Conservation (phyloP, 2,329 filamentous ascomycete genomes). For the Botrytis pseudocinerea region DNA sequence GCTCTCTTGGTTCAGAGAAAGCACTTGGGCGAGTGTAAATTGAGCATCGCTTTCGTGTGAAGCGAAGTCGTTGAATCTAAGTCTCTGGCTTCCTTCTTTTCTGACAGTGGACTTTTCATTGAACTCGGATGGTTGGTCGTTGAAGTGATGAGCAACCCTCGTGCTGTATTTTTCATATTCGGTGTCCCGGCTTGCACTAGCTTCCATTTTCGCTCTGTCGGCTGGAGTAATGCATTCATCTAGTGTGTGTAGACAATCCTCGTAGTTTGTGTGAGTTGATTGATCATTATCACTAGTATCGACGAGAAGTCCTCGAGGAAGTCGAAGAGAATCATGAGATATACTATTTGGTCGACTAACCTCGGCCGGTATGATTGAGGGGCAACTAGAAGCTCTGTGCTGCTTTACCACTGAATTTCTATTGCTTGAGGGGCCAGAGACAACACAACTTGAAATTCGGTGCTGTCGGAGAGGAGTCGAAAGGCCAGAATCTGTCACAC, state of each 20-base stretch:
- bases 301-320: not conserved
- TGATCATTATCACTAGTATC: slow-evolving; percentile 7
- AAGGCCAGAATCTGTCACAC: slow-evolving; percentile 1
- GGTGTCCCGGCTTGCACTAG: not conserved
- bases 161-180: slow-evolving; percentile 7
- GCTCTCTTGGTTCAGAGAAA: not conserved
- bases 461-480: slow-evolving; percentile 17
- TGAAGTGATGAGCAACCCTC: not conserved
- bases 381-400: slow-evolving; percentile 18
- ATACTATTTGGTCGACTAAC: not conserved
- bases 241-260: slow-evolving; percentile 15
- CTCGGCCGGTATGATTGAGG: not conserved
- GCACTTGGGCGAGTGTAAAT: not conserved
- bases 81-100: not conserved
- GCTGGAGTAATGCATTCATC: slow-evolving; percentile 17
- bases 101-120: not conserved
- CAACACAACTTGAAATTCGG: slow-evolving; percentile 10
- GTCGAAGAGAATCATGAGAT: slow-evolving; percentile 5
- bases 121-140: not conserved
- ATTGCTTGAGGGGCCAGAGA: not conserved
- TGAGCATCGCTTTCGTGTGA: slow-evolving; percentile 5
- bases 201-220: slow-evolving; percentile 13
- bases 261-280: slow-evolving; percentile 6
- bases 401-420: slow-evolving; percentile 1
- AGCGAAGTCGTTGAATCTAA: not conserved